phyloP scores from a whole-genome alignment of 1,284 basidiomycete genomes.

The Ustilago sp. region DNA sequence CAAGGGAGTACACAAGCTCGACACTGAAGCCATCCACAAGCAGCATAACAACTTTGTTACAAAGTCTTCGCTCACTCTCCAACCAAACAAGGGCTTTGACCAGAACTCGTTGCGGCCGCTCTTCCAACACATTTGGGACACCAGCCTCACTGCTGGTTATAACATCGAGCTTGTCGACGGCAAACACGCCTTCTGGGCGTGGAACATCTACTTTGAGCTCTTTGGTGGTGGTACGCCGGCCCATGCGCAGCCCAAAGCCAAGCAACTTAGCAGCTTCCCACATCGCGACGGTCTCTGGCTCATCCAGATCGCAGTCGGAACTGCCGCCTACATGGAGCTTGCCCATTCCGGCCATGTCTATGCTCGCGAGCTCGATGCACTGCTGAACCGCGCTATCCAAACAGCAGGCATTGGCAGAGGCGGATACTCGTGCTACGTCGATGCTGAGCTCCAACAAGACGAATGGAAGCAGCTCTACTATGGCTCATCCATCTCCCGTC shows the following conservation, averaged over 20 bases:
- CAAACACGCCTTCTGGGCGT: conserved; percentile 39
- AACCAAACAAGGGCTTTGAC: conserved; percentile 31
- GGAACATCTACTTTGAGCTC: conserved; percentile 66
- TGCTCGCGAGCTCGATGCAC: conserved; percentile 37
- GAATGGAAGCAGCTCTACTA: conserved; percentile 60
- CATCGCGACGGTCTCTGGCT: conserved; percentile 63
- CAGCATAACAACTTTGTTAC: conserved; percentile 63
- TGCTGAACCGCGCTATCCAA: conserved; percentile 35
- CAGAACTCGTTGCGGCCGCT: conserved; percentile 21
- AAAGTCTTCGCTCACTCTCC: conserved; percentile 54
- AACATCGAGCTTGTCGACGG: conserved; percentile 32
- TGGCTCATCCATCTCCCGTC: conserved; percentile 35
- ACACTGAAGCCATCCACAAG: conserved; percentile 54
- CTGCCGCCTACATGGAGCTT: conserved; percentile 22
- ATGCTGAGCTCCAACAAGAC: conserved; percentile 40
- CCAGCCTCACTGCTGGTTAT: conserved; percentile 18
- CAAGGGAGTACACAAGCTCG: conserved; percentile 54
- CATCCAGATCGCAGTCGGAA: conserved; percentile 57
- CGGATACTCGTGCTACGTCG: conserved; percentile 60
- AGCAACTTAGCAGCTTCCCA: conserved; percentile 45
- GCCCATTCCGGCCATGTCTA: conserved; percentile 30
- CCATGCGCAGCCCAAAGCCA: conserved; percentile 22
- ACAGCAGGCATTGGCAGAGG: conserved; percentile 25
- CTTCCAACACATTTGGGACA: conserved; percentile 50
- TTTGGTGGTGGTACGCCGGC: conserved; percentile 53